Evolutionary conservation across 441 rosid species (phyloP), one percentile per base, ranked within the genome.

Genomic region (Raphanus hybrid): DNA sequence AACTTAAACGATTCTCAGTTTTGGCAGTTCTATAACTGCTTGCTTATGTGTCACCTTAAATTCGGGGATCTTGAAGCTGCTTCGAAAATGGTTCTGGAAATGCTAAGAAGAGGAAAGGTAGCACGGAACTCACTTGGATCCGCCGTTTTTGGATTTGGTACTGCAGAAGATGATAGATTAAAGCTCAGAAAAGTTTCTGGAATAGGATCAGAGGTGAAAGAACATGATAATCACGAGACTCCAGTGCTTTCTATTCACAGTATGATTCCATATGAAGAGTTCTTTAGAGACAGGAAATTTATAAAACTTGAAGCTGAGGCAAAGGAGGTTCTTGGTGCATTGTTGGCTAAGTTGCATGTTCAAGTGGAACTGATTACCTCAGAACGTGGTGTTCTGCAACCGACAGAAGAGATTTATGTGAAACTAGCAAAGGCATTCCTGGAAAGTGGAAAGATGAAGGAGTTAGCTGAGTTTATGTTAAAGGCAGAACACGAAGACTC

Each of bases 51-150:
- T 83, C 92, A 92, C 78, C 82, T 91, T 79, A 94, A 92, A 81
- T 86, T 92, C 8, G 94, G 94, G 55, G 99, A 90, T 82, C 94
- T 94, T 18, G 85, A 87, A 77, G 82, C 93, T 75, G 99, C 92
- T 18, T 84, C 90, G 66, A 82, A 79, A 60, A 91, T 94, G 99
- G 97, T 94, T 70, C 64, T 94, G 80, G 85, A 87, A 84, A 94
- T 94, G 98, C 87, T 94, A 59, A 81, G 80, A 72, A 87, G 85
- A 75, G 96, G 94, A 72, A 92, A 90, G 77, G 86, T 90, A 70
- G 98, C 98, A 32, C 78, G 43, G 37, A 90, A 91, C 78, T 86
- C 93, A 60, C 89, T 92, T 78, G 92, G 97, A 72, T 63, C 87
- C 6, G 88, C 94, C 10, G 76, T 77, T 3, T 71, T 88, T 55